A percentile compares a stretch with the other conserved stretches of the same genome.
Evolutionary conservation across 331 rosid species (phyloP).

Genomic region (Cydonia oblonga): DNA sequence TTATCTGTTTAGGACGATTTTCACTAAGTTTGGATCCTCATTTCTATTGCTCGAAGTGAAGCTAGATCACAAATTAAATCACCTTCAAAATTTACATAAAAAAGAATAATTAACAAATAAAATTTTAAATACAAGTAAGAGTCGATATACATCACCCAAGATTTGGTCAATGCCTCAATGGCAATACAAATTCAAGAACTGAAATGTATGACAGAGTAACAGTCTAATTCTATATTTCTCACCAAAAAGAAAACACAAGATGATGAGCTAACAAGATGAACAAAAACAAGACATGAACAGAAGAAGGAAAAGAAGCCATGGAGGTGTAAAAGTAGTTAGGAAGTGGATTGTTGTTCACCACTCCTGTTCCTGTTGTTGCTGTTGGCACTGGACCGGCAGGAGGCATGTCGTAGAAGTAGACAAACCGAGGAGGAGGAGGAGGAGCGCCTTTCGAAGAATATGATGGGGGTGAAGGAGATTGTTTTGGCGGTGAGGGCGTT

Average conservation of each 20-base stretch:
- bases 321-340: conserved; percentile 57
- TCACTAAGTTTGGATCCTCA: no score
- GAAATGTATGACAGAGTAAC: no score
- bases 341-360: conserved; percentile 28
- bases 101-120: no score
- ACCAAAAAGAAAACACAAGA: conserved; percentile 19
- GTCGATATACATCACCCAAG: no score
- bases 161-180: no score
- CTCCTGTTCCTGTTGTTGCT: conserved; percentile 5
- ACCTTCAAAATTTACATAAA: no score
- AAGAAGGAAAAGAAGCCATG: conserved; percentile 26
- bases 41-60: no score
- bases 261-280: conserved; percentile 19
- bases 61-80: no score
- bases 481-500: not conserved
- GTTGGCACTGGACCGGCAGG: conserved; percentile 40
- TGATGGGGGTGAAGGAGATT: conserved; percentile 18
- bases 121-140: no score
- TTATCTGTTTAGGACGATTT: no score
- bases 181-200: no score
- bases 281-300: conserved; percentile 9
- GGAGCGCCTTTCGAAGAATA: conserved; percentile 20
- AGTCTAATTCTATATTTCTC: not conserved
- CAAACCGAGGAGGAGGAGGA: conserved; percentile 42
- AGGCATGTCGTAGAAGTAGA: conserved; percentile 23